Percentiles rank a stretch among this genome's conserved stretches.
Conservation (phyloP, 371 early-diverging fungal species). For the Apophysomyces variabilis region DNA sequence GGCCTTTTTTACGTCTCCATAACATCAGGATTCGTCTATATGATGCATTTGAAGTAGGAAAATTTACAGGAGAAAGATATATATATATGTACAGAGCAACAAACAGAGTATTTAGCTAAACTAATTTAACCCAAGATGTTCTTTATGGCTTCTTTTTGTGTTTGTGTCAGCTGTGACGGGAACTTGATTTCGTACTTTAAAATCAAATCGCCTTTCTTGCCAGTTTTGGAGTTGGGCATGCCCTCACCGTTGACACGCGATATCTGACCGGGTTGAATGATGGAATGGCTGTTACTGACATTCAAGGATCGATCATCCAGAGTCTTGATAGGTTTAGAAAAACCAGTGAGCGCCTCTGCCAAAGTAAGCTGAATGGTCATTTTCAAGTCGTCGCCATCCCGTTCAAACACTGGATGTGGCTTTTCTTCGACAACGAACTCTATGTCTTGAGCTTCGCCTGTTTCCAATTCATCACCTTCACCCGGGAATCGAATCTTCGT, state of each 20-base stretch:
- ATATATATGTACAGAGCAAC: neutral
- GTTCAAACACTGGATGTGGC: constrained; percentile 85
- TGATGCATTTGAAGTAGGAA: neutral
- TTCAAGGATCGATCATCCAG: constrained; percentile 79
- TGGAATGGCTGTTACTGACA: constrained; percentile 62
- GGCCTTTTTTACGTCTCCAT: too few species aligned
- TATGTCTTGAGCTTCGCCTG: constrained; percentile 84
- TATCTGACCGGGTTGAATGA: constrained; percentile 79
- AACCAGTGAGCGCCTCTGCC: constrained; percentile 85
- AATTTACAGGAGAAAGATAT: neutral
- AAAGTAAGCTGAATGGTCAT: constrained; percentile 70
- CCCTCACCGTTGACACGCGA: constrained; percentile 82
- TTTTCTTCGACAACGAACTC: constrained; percentile 96
- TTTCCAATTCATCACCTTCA: constrained; percentile 92
- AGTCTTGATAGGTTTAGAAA: constrained; percentile 73
- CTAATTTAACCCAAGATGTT: constrained; percentile 41
- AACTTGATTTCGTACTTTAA: constrained; percentile 81
- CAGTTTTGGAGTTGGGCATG: constrained; percentile 91
- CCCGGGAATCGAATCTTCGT: constrained; percentile 94
- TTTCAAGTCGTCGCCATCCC: constrained; percentile 90
- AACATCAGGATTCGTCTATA: neutral
- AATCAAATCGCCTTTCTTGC: constrained; percentile 85
- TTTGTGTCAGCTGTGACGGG: constrained; percentile 71
- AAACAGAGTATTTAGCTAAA: neutral
- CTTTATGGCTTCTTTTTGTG: constrained; percentile 73